phyloP scores from a whole-genome alignment of 2,329 filamentous ascomycete species.

The Sphaerostilbella broomeana region DNA sequence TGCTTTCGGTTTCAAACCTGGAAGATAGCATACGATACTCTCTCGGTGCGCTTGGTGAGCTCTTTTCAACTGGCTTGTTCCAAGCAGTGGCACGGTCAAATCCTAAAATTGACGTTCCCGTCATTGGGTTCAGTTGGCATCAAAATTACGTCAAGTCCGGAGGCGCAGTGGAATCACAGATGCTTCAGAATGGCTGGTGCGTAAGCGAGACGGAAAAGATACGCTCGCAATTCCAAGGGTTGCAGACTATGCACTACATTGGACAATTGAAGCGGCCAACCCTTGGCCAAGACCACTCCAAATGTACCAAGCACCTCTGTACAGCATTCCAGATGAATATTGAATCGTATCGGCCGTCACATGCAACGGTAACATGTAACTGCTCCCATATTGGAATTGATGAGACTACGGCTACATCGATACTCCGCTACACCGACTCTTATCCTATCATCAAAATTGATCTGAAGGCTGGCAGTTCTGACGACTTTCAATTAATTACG shows the following conservation, averaged over 20 bases:
- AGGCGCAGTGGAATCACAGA: slow-evolving; percentile 18
- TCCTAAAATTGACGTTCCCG: slow-evolving; percentile 12
- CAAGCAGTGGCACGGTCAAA: slow-evolving; percentile 1
- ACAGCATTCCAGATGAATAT: slow-evolving; percentile 26
- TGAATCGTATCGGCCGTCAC: slow-evolving; percentile 20
- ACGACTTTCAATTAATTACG: slow-evolving; percentile 16
- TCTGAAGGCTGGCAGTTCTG: slow-evolving; percentile 2
- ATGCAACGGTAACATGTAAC: slow-evolving; percentile 16
- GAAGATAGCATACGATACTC: slow-evolving; percentile 21
- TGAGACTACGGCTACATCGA: slow-evolving; percentile 11
- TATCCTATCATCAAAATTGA: slow-evolving; percentile 17
- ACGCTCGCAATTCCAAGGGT: slow-evolving; percentile 17
- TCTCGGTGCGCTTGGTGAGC: slow-evolving; percentile 23
- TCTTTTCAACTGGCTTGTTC: slow-evolving; percentile 17
- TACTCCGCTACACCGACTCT: slow-evolving; percentile 15
- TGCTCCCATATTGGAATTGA: slow-evolving; percentile 20
- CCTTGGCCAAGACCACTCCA: slow-evolving; percentile 17
- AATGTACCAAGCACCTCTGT: slow-evolving; percentile 22
- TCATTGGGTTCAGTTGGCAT: slow-evolving; percentile 17
- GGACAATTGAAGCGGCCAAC: slow-evolving; percentile 17
- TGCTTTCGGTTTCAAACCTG: slow-evolving; percentile 17
- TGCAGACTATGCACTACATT: slow-evolving; percentile 21
- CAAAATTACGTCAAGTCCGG: slow-evolving; percentile 15
- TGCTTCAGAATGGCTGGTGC: slow-evolving; percentile 27
- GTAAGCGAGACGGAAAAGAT: slow-evolving; percentile 26